phyloP scores from a whole-genome alignment of 1,284 basidiomycete species.

The Fomitopsis betulina region DNA sequence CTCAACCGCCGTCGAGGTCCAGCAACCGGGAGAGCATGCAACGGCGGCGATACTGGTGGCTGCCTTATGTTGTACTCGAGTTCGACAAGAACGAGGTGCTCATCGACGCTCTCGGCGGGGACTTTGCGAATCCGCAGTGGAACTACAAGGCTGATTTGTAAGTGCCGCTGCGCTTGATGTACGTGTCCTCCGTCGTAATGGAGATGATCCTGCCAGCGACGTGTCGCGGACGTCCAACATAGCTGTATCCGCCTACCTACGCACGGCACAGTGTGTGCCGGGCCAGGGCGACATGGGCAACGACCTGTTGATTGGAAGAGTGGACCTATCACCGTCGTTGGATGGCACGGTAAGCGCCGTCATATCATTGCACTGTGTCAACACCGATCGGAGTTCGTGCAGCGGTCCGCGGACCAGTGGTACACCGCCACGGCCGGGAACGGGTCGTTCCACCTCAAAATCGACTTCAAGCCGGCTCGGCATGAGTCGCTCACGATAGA shows the following conservation, averaged over 20 bases:
- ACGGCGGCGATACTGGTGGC: constrained; percentile 91
- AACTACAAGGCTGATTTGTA: constrained; percentile 97
- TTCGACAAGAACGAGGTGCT: constrained; percentile 99
- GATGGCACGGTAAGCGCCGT: constrained; percentile 61
- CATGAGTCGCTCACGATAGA: constrained; percentile 90
- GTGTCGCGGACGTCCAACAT: constrained; percentile 90
- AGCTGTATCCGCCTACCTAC: constrained; percentile 83
- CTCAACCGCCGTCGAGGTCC: constrained; percentile 44
- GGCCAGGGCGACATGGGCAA: constrained; percentile 89
- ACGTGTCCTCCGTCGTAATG: neutral
- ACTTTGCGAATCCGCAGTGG: constrained; percentile 84
- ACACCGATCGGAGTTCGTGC: constrained; percentile 1
- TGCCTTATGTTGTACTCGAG: constrained; percentile 95
- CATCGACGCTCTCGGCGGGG: constrained; percentile 93
- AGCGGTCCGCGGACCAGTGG: constrained; percentile 85
- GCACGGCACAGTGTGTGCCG: constrained; percentile 62
- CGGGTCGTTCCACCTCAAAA: constrained; percentile 94
- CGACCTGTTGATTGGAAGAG: constrained; percentile 85
- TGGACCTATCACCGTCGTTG: constrained; percentile 87
- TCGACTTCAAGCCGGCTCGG: constrained; percentile 86
- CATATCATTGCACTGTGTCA: neutral
- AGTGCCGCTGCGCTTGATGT: constrained; percentile 27
- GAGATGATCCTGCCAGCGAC: constrained; percentile 48
- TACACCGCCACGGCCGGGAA: constrained; percentile 80
- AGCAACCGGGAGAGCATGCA: constrained; percentile 85